Percentiles rank a stretch among this genome's conserved stretches.
phyloP scores from a whole-genome alignment of 371 early-diverging fungal species.

The Mucor piriformis region DNA sequence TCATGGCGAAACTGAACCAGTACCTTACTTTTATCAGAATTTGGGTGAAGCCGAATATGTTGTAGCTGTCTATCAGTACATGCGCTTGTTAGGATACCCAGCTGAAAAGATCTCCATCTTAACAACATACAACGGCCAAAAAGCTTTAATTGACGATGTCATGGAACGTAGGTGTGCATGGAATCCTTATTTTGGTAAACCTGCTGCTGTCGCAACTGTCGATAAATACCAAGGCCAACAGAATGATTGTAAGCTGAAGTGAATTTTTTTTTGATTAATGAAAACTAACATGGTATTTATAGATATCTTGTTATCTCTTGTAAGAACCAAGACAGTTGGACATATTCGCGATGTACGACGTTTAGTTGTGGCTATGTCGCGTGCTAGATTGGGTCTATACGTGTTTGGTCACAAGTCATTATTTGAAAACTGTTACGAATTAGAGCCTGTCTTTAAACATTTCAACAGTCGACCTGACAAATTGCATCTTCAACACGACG shows the following conservation, averaged over 20 bases:
- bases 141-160: constrained; percentile 89
- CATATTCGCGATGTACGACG: constrained; percentile 91
- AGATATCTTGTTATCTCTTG: constrained; percentile 92
- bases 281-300: background rate
- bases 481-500: constrained; percentile 62
- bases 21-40: constrained; percentile 84
- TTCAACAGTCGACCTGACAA: constrained; percentile 52
- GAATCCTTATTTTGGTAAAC: constrained; percentile 79
- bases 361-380: constrained; percentile 87
- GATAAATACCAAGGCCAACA: constrained; percentile 97
- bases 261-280: too few relatives aligned
- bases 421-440: constrained; percentile 79
- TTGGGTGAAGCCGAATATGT: constrained; percentile 97
- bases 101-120: constrained; percentile 85
- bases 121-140: constrained; percentile 96
- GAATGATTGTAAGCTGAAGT: constrained; percentile 80
- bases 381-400: constrained; percentile 93
- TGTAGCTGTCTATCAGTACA: constrained; percentile 93
- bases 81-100: constrained; percentile 93
- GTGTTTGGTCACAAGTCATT: constrained; percentile 78
- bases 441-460: constrained; percentile 65
- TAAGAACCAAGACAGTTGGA: constrained; percentile 87
- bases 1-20: constrained; percentile 74
- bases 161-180: constrained; percentile 81
- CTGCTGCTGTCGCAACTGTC: constrained; percentile 80